Conservation (phyloP, 345 rosid genomes). For the Hypericum androsaemum region DNA sequence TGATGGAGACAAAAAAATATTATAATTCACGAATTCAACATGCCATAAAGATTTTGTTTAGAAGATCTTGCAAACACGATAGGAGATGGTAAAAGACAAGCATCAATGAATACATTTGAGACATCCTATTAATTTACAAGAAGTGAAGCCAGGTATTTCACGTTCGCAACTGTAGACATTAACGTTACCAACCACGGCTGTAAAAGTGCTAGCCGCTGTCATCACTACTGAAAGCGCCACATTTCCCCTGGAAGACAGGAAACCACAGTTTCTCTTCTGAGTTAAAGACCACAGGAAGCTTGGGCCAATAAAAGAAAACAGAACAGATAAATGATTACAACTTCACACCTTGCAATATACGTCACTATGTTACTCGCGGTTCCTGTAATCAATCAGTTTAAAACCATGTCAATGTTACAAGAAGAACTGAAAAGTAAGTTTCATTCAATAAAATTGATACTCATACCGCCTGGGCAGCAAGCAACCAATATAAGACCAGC, state of each 20-base stretch:
- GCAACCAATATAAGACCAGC: slow-evolving; percentile 89
- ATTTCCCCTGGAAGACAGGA: slow-evolving; percentile 55
- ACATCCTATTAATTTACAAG: not conserved
- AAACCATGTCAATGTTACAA: slow-evolving; percentile 9
- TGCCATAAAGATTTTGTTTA: no score
- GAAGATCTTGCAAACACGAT: no score
- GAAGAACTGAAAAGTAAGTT: not conserved
- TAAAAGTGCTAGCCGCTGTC: slow-evolving; percentile 83
- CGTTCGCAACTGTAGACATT: not conserved
- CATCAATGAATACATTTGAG: no score
- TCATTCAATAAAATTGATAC: not conserved
- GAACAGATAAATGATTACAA: not conserved
- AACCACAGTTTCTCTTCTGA: slow-evolving; percentile 15
- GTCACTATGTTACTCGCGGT: slow-evolving; percentile 93
- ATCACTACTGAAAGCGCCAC: slow-evolving; percentile 84
- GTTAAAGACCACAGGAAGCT: slow-evolving; percentile 3
- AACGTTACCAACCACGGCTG: slow-evolving; percentile 70
- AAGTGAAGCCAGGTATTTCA: not conserved
- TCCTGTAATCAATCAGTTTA: slow-evolving; percentile 38
- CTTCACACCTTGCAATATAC: slow-evolving; percentile 59
- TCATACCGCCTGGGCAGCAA: slow-evolving; percentile 91
- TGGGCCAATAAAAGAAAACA: slow-evolving; percentile 1
- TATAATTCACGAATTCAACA: no score
- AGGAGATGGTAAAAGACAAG: no score
- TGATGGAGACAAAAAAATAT: no score